These are phyloP conservation scores for Mortierella sp. DNA, from an alignment of 371 early-diverging fungal species.

Conservation along the genomic window DNA sequence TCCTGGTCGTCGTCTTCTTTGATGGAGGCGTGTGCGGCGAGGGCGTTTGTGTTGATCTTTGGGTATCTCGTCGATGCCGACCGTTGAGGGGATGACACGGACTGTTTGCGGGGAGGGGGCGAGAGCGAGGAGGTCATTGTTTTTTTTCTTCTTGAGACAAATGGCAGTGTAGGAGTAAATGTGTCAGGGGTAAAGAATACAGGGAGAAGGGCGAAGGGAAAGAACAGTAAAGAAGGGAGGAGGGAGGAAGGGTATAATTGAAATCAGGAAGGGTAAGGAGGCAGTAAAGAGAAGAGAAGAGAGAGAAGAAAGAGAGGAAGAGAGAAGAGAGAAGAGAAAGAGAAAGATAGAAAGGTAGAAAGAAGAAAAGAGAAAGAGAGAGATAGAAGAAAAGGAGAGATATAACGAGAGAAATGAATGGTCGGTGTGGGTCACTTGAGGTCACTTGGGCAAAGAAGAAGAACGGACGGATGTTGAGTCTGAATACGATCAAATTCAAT, in stretches of 20 bases:
- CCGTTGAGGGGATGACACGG: conserved; percentile 16
- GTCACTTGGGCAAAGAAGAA: not conserved
- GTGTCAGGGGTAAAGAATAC: not conserved
- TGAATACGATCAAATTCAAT: too few species aligned
- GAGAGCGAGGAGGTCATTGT: conserved; percentile 21
- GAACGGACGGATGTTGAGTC: not conserved
- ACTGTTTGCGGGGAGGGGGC: conserved; percentile 40
- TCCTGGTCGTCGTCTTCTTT: conserved; percentile 20
- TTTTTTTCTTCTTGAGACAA: not conserved
- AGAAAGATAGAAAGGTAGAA: not conserved
- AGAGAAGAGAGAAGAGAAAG: not conserved
- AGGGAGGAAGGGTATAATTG: not conserved
- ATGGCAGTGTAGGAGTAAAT: not conserved
- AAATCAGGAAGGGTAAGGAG: not conserved
- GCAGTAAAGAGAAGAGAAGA: not conserved
- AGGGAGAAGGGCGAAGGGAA: not conserved
- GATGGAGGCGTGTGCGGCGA: not conserved
- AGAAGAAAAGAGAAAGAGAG: not conserved
- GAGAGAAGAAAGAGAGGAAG: not conserved
- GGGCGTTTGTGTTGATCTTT: conserved; percentile 34
- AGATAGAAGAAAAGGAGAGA: not conserved
- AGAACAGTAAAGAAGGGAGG: not conserved
- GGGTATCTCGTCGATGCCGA: conserved; percentile 20
- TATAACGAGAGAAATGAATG: not conserved
- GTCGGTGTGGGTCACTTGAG: not conserved